These are phyloP conservation scores for Candida sanyaensis DNA, from an alignment of 1,139 yeast genomes.

Conservation along the genomic window DNA sequence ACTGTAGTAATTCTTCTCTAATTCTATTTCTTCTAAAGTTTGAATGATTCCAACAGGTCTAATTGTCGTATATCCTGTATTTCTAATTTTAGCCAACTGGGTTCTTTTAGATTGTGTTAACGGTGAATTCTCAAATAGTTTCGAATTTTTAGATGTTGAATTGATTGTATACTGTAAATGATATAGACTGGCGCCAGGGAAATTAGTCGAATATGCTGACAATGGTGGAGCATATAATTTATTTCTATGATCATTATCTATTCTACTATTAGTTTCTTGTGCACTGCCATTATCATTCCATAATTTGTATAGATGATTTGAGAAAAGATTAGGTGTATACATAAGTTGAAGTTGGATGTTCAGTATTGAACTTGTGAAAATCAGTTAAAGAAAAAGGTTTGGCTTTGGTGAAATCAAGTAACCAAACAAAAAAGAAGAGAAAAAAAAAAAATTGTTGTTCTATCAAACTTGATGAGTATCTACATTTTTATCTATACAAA, in stretches of 20 bases:
- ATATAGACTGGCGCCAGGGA: constrained; percentile 46
- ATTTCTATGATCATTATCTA: constrained; percentile 9
- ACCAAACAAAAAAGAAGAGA: background rate
- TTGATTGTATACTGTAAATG: constrained; percentile 35
- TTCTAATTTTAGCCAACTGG: constrained; percentile 43
- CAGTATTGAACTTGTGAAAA: background rate
- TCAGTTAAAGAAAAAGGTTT: background rate
- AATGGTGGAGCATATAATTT: constrained; percentile 51
- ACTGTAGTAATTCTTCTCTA: constrained; percentile 17
- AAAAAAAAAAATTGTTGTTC: background rate
- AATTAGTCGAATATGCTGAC: constrained; percentile 53
- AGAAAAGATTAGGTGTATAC: constrained; percentile 16
- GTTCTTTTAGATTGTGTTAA: constrained; percentile 39
- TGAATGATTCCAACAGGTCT: constrained; percentile 58
- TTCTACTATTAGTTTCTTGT: background rate
- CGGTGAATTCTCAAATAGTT: constrained; percentile 16
- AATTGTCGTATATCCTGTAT: constrained; percentile 50
- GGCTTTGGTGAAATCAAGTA: too few relatives aligned
- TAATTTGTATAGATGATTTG: constrained; percentile 13
- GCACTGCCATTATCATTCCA: constrained; percentile 11
- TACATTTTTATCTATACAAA: background rate
- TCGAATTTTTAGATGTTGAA: constrained; percentile 13
- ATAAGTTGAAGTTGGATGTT: constrained; percentile 3
- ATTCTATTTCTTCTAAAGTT: constrained; percentile 52
- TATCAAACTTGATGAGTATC: background rate